A percentile compares a stretch with the other conserved stretches of the same genome.
Conservation (phyloP, 1,284 basidiomycete genomes). For the Fistulinella cinereoalba region DNA sequence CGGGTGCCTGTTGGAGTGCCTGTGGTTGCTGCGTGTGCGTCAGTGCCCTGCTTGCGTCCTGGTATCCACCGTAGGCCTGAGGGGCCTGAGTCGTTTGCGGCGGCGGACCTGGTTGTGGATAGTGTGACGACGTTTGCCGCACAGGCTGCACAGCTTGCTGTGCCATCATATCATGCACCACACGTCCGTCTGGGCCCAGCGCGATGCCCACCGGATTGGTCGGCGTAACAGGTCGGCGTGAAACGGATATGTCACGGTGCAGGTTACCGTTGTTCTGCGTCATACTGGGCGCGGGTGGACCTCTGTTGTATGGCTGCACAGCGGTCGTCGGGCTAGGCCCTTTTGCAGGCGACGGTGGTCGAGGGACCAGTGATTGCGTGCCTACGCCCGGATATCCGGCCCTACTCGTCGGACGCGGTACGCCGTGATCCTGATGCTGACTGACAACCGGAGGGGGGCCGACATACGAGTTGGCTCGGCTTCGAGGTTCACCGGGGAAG, state of each 20-base stretch:
- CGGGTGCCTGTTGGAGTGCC: neutral
- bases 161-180: slow-evolving; percentile 32
- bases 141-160: slow-evolving; percentile 7
- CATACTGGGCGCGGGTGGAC: neutral
- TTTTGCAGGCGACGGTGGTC: slow-evolving; percentile 23
- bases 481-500: slow-evolving; percentile 76
- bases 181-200: slow-evolving; percentile 32
- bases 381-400: slow-evolving; percentile 79
- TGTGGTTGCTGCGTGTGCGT: slow-evolving; percentile 15
- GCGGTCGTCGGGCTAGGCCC: slow-evolving; percentile 12
- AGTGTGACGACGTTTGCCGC: slow-evolving; percentile 11
- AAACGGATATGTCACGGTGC: slow-evolving; percentile 17
- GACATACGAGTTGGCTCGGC: slow-evolving; percentile 46
- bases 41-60: slow-evolving; percentile 15
- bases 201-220: slow-evolving; percentile 30
- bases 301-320: slow-evolving; percentile 20
- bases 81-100: slow-evolving; percentile 15
- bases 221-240: slow-evolving; percentile 26
- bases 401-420: slow-evolving; percentile 50
- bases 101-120: slow-evolving; percentile 12
- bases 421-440: slow-evolving; percentile 38
- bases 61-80: slow-evolving; percentile 23
- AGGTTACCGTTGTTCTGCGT: slow-evolving; percentile 1
- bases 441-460: slow-evolving; percentile 28
- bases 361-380: slow-evolving; percentile 48